A percentile compares a stretch with the other conserved stretches of the same genome.
Evolutionary conservation across 1,139 yeast genomes (phyloP).

Genomic region (Pneumocystis canis): DNA sequence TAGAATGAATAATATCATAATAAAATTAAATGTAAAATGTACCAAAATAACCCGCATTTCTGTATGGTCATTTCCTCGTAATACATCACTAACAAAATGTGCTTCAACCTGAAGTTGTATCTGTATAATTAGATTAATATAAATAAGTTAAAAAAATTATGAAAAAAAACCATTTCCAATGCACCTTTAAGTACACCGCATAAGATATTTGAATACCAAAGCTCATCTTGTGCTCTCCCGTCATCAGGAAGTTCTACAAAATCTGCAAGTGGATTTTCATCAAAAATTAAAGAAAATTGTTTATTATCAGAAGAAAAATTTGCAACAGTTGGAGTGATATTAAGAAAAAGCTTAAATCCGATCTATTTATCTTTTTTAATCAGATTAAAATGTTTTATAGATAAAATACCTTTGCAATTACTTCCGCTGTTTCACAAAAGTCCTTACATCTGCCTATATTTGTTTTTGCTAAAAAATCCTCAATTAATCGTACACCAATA

Average conservation of each 20-base stretch:
- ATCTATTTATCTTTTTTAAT: conserved; percentile 24
- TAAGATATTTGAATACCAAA: conserved; percentile 84
- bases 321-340: conserved; percentile 59
- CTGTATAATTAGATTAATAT: conserved; percentile 5
- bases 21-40: background rate
- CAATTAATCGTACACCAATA: conserved; percentile 81
- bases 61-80: conserved; percentile 72
- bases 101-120: conserved; percentile 81
- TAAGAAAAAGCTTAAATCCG: conserved; percentile 80
- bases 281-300: conserved; percentile 55
- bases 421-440: conserved; percentile 78
- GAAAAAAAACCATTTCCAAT: conserved; percentile 52
- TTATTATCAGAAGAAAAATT: conserved; percentile 70
- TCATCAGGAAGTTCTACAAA: conserved; percentile 86
- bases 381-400: background rate
- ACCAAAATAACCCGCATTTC: conserved; percentile 63
- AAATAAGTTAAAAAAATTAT: background rate
- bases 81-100: conserved; percentile 58
- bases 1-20: background rate
- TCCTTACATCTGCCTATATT: conserved; percentile 68
- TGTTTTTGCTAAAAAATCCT: conserved; percentile 80
- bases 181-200: conserved; percentile 90
- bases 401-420: conserved; percentile 40
- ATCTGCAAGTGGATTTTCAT: conserved; percentile 84
- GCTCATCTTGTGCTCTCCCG: conserved; percentile 49